phyloP scores from a whole-genome alignment of 1,284 basidiomycete species.

The Irpex lacteus region DNA sequence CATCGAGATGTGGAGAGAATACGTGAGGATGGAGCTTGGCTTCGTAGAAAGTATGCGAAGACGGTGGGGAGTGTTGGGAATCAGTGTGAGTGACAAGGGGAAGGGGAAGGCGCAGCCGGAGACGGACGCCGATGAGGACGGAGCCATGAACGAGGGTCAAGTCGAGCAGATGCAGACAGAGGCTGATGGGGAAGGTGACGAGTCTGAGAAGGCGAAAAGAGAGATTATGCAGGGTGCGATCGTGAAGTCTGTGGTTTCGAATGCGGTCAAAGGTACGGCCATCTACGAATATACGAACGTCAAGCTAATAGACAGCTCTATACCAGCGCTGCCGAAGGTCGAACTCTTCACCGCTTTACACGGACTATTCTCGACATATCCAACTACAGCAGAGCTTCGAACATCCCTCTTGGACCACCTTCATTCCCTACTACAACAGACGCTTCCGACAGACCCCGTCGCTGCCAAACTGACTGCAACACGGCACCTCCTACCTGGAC shows the following conservation, averaged over 20 bases:
- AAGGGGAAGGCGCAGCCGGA: conserved; percentile 21
- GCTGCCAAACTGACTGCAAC: conserved; percentile 54
- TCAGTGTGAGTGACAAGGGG: conserved; percentile 34
- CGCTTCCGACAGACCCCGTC: conserved; percentile 45
- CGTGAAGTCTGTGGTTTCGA: conserved; percentile 64
- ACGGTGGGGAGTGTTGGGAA: conserved; percentile 79
- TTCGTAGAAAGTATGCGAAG: conserved; percentile 84
- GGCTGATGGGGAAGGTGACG: conserved; percentile 35
- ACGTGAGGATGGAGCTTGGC: conserved; percentile 88
- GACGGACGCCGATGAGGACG: conserved; percentile 18
- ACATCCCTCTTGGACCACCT: conserved; percentile 52
- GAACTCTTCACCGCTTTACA: conserved; percentile 60
- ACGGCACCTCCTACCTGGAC: conserved; percentile 38
- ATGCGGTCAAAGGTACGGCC: conserved; percentile 60
- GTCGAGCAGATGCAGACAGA: conserved; percentile 51
- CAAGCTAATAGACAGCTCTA: not conserved
- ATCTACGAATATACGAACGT: not conserved
- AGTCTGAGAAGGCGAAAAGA: conserved; percentile 48
- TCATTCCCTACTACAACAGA: conserved; percentile 43
- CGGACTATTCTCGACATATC: conserved; percentile 51
- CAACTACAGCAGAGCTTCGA: conserved; percentile 47
- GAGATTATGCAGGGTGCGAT: conserved; percentile 71
- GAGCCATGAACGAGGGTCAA: conserved; percentile 35
- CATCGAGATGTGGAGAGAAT: conserved; percentile 80
- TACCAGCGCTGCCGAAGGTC: conserved; percentile 52